Percentiles rank a stretch among this genome's conserved stretches.
These are phyloP conservation scores for Fusarium duplospermum DNA, from an alignment of 2,329 filamentous ascomycete genomes.

Conservation along the genomic window DNA sequence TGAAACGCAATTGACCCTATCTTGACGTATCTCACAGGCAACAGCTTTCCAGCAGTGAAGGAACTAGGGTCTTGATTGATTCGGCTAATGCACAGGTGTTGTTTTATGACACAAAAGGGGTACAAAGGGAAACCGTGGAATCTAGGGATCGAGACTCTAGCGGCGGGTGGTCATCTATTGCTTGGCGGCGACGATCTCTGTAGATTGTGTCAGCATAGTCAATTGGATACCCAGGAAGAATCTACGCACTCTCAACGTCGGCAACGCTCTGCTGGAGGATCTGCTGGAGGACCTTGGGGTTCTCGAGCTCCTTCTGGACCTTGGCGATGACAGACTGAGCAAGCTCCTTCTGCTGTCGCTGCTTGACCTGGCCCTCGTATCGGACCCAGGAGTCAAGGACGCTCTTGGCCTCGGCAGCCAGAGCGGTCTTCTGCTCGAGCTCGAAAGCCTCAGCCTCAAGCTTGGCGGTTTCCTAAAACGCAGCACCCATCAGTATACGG, in stretches of 20 bases:
- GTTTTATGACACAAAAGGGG: constrained; percentile 60
- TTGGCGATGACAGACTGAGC: constrained; percentile 94
- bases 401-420: constrained; percentile 91
- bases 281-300: constrained; percentile 96
- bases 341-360: constrained; percentile 97
- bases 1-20: constrained; percentile 32
- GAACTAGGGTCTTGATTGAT: constrained; percentile 54
- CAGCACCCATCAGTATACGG: constrained; percentile 39
- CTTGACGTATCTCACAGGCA: constrained; percentile 34
- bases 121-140: constrained; percentile 63
- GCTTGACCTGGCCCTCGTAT: constrained; percentile 98
- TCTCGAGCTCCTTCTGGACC: constrained; percentile 98
- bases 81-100: constrained; percentile 73
- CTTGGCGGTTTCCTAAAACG: constrained; percentile 87
- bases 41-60: constrained; percentile 32
- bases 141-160: constrained; percentile 52
- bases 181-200: constrained; percentile 73
- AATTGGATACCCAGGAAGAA: background rate
- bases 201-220: constrained; percentile 48
- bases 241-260: constrained; percentile 88
- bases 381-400: constrained; percentile 99
- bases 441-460: constrained; percentile 97
- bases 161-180: constrained; percentile 63
- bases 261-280: constrained; percentile 96
- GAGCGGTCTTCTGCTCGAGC: constrained; percentile 94